Conservation (phyloP, 2,329 filamentous ascomycete species). For the Myriangium duriaei region DNA sequence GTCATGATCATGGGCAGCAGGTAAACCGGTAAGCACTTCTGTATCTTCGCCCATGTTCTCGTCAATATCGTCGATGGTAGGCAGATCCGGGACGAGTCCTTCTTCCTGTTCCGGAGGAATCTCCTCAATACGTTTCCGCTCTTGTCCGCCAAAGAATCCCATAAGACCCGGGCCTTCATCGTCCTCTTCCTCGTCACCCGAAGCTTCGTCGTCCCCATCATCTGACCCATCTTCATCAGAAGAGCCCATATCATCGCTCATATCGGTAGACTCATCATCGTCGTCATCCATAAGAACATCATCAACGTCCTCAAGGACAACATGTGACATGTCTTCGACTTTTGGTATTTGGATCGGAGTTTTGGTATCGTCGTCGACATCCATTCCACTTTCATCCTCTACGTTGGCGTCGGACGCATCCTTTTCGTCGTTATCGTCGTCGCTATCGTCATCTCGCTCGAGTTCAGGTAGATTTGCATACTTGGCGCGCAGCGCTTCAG, state of each 20-base stretch:
- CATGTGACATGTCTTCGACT: conserved; percentile 20
- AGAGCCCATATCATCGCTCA: conserved; percentile 27
- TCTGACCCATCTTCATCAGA: conserved; percentile 23
- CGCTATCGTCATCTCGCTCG: conserved; percentile 15
- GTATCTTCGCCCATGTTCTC: conserved; percentile 18
- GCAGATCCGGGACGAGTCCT: no score
- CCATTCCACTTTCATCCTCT: no score
- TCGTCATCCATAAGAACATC: conserved; percentile 27
- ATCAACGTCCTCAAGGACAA: conserved; percentile 28
- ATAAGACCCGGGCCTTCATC: conserved; percentile 14
- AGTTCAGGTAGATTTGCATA: conserved; percentile 50
- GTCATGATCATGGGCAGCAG: conserved; percentile 11
- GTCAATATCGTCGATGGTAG: conserved; percentile 20
- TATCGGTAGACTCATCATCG: conserved; percentile 27
- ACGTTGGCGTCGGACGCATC: conserved; percentile 5
- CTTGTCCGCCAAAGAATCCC: conserved; percentile 19
- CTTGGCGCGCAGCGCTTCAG: conserved; percentile 56
- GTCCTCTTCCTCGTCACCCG: conserved; percentile 12
- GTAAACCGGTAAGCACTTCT: conserved; percentile 5
- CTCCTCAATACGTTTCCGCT: conserved; percentile 14
- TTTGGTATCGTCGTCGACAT: conserved; percentile 1
- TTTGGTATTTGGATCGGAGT: conserved; percentile 5
- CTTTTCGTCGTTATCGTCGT: conserved; percentile 13
- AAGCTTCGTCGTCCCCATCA: conserved; percentile 19
- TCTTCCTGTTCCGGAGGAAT: conserved; percentile 17